A percentile compares a stretch with the other conserved stretches of the same genome.
Evolutionary conservation across 345 rosid genomes (phyloP).

Genomic region (Cochlearia excelsa): DNA sequence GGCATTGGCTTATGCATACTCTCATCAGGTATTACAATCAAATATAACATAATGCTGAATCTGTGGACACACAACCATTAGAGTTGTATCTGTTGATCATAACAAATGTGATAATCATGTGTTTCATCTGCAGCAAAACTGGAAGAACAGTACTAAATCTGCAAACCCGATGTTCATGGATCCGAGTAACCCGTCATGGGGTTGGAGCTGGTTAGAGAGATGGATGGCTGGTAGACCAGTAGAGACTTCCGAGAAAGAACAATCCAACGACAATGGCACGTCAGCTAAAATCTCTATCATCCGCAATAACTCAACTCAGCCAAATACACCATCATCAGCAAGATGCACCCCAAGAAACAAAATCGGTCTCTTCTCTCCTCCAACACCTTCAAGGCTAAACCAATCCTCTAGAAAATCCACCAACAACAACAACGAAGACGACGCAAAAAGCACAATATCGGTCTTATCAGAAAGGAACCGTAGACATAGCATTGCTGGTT

Average conservation of each 20-base stretch:
- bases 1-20: conserved; percentile 77
- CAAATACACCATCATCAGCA: conserved; percentile 53
- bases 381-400: conserved; percentile 58
- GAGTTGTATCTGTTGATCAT: not conserved
- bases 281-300: conserved; percentile 46
- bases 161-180: conserved; percentile 73
- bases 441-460: conserved; percentile 62
- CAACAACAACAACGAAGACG: conserved; percentile 51
- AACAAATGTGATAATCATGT: conserved; percentile 1
- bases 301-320: conserved; percentile 62
- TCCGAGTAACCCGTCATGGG: conserved; percentile 86
- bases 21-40: conserved; percentile 70
- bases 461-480: conserved; percentile 54
- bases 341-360: conserved; percentile 52
- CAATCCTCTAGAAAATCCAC: conserved; percentile 51
- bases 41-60: not conserved
- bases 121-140: conserved; percentile 54
- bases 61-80: not conserved
- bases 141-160: conserved; percentile 69
- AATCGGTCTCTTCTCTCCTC: conserved; percentile 50
- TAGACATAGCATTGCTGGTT: conserved; percentile 72
- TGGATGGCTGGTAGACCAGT: conserved; percentile 95
- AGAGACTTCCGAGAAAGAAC: conserved; percentile 70
- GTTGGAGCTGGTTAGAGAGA: conserved; percentile 98
- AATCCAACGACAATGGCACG: conserved; percentile 40